Conservation (phyloP, 2,329 filamentous ascomycete species). For the Bertia moriformis region DNA sequence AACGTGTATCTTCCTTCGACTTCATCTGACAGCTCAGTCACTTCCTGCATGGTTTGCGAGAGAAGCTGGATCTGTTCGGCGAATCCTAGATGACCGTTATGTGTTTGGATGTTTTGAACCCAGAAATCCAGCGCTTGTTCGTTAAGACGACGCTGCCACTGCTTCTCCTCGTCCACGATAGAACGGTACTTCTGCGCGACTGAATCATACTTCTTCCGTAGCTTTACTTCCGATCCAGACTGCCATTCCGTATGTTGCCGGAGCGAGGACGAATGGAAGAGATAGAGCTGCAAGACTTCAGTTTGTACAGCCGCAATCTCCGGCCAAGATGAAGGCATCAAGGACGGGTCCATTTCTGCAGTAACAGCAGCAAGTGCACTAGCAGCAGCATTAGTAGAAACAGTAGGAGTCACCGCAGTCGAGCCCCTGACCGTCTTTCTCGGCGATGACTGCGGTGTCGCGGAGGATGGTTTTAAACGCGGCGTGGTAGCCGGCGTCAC, state of each 20-base stretch:
- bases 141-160: constrained; percentile 15
- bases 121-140: constrained; percentile 16
- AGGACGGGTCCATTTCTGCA: constrained; percentile 7
- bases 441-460: constrained; percentile 19
- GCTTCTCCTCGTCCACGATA: constrained; percentile 14
- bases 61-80: constrained; percentile 19
- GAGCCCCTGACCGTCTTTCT: constrained; percentile 18
- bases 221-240: constrained; percentile 1
- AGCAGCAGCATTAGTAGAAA: too few species aligned
- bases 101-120: constrained; percentile 13
- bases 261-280: constrained; percentile 16
- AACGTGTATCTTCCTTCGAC: constrained; percentile 1
- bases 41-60: constrained; percentile 20
- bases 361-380: background rate
- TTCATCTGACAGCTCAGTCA: constrained; percentile 14
- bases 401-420: constrained; percentile 7
- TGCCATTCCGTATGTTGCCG: constrained; percentile 3
- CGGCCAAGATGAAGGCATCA: constrained; percentile 14
- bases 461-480: constrained; percentile 15
- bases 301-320: constrained; percentile 20
- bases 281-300: constrained; percentile 24
- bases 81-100: constrained; percentile 13
- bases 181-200: constrained; percentile 17
- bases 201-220: constrained; percentile 16
- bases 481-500: constrained; percentile 7